Percentiles rank a stretch among this genome's conserved stretches.
These are phyloP conservation scores for Staphylotrichum longicolle DNA, from an alignment of 495 filamentous ascomycete species.

Conservation along the genomic window DNA sequence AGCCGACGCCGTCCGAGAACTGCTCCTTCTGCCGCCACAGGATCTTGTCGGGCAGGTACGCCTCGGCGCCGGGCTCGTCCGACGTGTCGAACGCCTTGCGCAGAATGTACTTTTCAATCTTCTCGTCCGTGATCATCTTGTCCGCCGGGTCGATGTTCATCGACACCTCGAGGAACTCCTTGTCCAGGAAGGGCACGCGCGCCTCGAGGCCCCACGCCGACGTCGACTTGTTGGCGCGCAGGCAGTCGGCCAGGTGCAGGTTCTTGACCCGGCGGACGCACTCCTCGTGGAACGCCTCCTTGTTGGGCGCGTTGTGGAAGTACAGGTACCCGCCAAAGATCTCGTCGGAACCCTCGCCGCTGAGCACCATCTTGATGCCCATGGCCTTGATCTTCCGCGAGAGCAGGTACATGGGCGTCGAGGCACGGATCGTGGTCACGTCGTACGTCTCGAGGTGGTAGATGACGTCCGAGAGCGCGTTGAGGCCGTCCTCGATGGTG, in stretches of 20 bases:
- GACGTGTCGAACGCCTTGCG: conserved; percentile 95
- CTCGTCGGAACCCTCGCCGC: conserved; percentile 94
- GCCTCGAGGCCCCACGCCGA: conserved; percentile 98
- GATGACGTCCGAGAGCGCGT: conserved; percentile 94
- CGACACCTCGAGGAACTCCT: conserved; percentile 83
- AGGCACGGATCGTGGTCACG: conserved; percentile 97
- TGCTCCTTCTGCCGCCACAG: conserved; percentile 99
- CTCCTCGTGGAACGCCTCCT: conserved; percentile 89
- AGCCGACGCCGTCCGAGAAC: conserved; percentile 96
- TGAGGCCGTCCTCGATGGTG: conserved; percentile 92
- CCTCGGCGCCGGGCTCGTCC: conserved; percentile 69
- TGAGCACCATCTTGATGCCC: conserved; percentile 98
- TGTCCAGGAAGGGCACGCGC: conserved; percentile 96
- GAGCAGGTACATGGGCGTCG: conserved; percentile 97
- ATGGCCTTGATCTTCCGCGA: conserved; percentile 98
- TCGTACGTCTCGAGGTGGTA: conserved; percentile 97
- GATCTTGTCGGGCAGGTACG: conserved; percentile 92
- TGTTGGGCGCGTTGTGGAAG: conserved; percentile 91
- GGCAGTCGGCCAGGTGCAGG: conserved; percentile 90
- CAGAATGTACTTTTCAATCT: conserved; percentile 95
- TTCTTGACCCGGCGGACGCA: conserved; percentile 90
- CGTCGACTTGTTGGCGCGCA: conserved; percentile 98
- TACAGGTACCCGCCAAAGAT: conserved; percentile 99
- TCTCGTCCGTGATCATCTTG: conserved; percentile 90
- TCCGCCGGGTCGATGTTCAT: conserved; percentile 93